Percentiles rank a stretch among this genome's conserved stretches.
Conservation (phyloP, 768 basidiomycete genomes). For the Amanita subjunquillea region DNA sequence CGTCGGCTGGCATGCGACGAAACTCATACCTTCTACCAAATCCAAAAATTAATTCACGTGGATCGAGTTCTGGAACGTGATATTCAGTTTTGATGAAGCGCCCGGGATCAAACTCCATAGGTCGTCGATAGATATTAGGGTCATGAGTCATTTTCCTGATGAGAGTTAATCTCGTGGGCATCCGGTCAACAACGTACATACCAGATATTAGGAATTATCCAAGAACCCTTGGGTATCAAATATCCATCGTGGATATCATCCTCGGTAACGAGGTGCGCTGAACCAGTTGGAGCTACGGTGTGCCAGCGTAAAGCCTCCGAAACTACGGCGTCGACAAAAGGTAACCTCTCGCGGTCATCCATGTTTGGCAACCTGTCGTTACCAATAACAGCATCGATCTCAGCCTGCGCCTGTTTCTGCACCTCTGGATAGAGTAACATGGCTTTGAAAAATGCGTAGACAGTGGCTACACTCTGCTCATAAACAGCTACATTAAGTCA, state of each 20-base stretch:
- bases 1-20: not conserved
- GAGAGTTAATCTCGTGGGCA: not conserved
- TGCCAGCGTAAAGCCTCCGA: too few relatives aligned
- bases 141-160: conserved; percentile 33
- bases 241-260: conserved; percentile 34
- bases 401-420: conserved; percentile 27
- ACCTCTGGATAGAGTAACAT: conserved; percentile 28
- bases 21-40: conserved; percentile 36
- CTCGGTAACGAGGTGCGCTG: conserved; percentile 29
- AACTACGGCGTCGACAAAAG: conserved; percentile 24
- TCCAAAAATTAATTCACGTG: conserved; percentile 37
- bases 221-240: conserved; percentile 30
- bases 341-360: conserved; percentile 27
- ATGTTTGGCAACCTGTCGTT: conserved; percentile 27
- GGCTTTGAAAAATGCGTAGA: conserved; percentile 29
- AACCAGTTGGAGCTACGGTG: conserved; percentile 12
- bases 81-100: conserved; percentile 31
- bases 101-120: conserved; percentile 34
- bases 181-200: conserved; percentile 5
- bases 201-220: conserved; percentile 25
- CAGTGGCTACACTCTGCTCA: conserved; percentile 26
- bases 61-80: conserved; percentile 28
- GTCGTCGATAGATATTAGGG: conserved; percentile 30
- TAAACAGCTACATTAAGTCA: not conserved
- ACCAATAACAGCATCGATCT: conserved; percentile 32